These are phyloP conservation scores for Cladosporium velox DNA, from an alignment of 2,329 filamentous ascomycete species.

Conservation along the genomic window DNA sequence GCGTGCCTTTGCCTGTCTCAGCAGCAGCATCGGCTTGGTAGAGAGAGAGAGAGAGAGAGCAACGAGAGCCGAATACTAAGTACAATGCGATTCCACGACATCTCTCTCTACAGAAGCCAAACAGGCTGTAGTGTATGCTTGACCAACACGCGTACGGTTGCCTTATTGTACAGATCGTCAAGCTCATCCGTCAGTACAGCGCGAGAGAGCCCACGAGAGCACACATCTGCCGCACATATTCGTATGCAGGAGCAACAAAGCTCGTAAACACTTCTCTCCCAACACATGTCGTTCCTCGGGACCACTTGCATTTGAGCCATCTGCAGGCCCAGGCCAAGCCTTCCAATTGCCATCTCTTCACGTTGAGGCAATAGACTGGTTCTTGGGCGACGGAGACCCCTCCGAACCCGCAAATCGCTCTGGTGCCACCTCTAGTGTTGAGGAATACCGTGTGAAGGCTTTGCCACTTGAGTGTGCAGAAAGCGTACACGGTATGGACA, in stretches of 20 bases:
- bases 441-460: neutral
- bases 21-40: too few species aligned
- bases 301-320: constrained; percentile 3
- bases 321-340: constrained; percentile 5
- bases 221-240: neutral
- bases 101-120: too few species aligned
- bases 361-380: constrained; percentile 1
- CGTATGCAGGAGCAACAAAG: neutral
- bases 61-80: neutral
- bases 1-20: too few species aligned
- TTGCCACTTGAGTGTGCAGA: neutral
- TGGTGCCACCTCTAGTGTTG: neutral
- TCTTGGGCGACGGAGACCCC: neutral
- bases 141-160: neutral
- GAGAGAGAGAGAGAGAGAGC: neutral
- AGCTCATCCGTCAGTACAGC: neutral
- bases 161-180: neutral
- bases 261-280: neutral
- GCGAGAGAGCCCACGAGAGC: neutral
- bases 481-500: neutral
- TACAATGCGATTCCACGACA: too few species aligned
- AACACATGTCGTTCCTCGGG: constrained; percentile 3
- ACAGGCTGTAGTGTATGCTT: too few species aligned
- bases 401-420: neutral
- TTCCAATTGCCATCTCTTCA: constrained; percentile 5